Base-by-base conservation (phyloP, 1,284 basidiomycete genomes). In the Cryptococcus sp. region DNA sequence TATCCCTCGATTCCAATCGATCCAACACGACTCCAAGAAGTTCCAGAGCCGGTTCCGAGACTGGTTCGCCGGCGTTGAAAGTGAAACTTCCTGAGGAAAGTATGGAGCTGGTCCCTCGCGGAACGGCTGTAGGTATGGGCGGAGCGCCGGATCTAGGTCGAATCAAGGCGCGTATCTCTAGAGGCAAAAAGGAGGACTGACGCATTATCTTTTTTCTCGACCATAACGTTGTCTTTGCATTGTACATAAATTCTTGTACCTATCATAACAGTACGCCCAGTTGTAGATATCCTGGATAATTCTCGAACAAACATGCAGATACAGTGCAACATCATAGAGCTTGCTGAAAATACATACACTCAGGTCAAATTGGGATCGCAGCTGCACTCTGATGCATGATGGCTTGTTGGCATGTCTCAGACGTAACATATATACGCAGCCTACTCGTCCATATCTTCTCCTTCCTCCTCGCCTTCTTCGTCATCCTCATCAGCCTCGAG, bases 401-500 rank as follows among this genome's bases (percentile, higher is more conserved):
- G 29, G 29, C 29, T 34, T 34, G 13, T 34, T 2, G 29, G 5
- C 5, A 10, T 29, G n/a, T n/a, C n/a, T n/a, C n/a, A n/a, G n/a
- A 29, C 26, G 5, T 10, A 29, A 29, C 26, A 34, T 5, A 10
- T 34, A 10, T 34, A 34, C 5, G 29, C 29, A 4, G 29, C 29
- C 29, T 34, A 34, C 29, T 34, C 29, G 29, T 34, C 29, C 29
- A 34, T 34, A 13, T 62, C 69, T 20, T 61, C 64, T 15, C 58
- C 67, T n/a, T 51, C 62, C 15, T 53, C 61, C 25, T 66, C 67
- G 13, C 68, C 66, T 19, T 65, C 62, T 17, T 65, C 66, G 11
- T 62, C 68, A 44, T 70, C 72, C 54, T 73, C 74, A 52, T 74
- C 59, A 41, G 57, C 61, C n/a, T 70, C 72, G 55, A 75, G 61